Evolutionary conservation across 2,329 filamentous ascomycete species (phyloP).

Genomic region (Diaporthe australafricana): DNA sequence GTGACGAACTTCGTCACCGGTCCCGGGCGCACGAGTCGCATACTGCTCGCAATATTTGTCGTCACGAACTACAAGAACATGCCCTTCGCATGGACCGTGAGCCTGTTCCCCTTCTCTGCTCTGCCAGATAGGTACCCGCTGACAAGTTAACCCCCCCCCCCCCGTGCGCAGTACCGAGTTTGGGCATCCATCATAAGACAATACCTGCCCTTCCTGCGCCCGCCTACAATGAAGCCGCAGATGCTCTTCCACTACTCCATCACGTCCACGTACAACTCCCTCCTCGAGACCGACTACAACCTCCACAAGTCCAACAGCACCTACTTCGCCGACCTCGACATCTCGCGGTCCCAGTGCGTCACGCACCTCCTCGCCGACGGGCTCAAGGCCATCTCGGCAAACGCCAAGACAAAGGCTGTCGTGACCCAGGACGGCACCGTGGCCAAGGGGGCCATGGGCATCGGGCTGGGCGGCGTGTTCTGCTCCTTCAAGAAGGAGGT

Average conservation of each 20-base stretch:
- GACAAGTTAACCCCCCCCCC: background rate
- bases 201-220: constrained; percentile 40
- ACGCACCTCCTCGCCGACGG: constrained; percentile 74
- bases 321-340: constrained; percentile 88
- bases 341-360: constrained; percentile 84
- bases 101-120: constrained; percentile 44
- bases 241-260: constrained; percentile 52
- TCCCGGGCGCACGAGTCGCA: constrained; percentile 64
- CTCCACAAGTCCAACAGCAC: constrained; percentile 65
- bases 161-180: constrained; percentile 46
- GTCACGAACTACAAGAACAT: constrained; percentile 79
- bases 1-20: constrained; percentile 62
- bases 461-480: constrained; percentile 79
- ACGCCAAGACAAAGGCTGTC: constrained; percentile 62
- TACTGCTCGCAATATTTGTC: constrained; percentile 66
- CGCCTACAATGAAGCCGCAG: constrained; percentile 38
- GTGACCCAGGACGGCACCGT: constrained; percentile 61
- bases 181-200: constrained; percentile 50
- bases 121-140: background rate
- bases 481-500: constrained; percentile 83
- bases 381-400: constrained; percentile 62
- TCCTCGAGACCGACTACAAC: constrained; percentile 54
- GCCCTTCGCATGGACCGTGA: constrained; percentile 81
- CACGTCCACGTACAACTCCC: constrained; percentile 45
- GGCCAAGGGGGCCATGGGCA: constrained; percentile 65